Percentiles rank a stretch among this genome's conserved stretches.
Evolutionary conservation across 2,329 filamentous ascomycete species (phyloP).

Genomic region (Fusarium abutilonis): DNA sequence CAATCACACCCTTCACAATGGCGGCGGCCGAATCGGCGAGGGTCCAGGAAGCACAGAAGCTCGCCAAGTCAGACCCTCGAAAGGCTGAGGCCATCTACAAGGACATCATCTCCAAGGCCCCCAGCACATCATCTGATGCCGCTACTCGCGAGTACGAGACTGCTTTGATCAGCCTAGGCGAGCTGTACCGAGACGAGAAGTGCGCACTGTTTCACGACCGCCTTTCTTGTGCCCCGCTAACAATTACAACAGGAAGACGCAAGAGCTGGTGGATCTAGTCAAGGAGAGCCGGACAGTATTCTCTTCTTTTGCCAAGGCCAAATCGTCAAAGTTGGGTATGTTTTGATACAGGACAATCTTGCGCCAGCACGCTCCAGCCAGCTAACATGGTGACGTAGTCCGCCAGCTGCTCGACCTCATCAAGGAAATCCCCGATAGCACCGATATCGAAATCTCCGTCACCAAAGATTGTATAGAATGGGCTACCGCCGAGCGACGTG

Average conservation of each 20-base stretch:
- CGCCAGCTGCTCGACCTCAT: constrained; percentile 97
- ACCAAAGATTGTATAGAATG: constrained; percentile 99
- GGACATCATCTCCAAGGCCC: constrained; percentile 85
- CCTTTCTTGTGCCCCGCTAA: constrained; percentile 22
- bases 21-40: constrained; percentile 68
- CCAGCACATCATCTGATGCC: constrained; percentile 82
- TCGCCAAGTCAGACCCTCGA: constrained; percentile 80
- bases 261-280: constrained; percentile 89
- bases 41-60: constrained; percentile 89
- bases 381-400: constrained; percentile 64
- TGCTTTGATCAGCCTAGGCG: constrained; percentile 86
- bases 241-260: constrained; percentile 68
- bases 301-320: constrained; percentile 97
- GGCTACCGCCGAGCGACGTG: constrained; percentile 92
- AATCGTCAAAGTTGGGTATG: constrained; percentile 96
- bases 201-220: constrained; percentile 55
- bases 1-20: constrained; percentile 53
- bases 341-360: neutral
- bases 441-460: constrained; percentile 91
- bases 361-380: constrained; percentile 6
- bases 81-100: constrained; percentile 91
- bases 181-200: constrained; percentile 92
- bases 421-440: constrained; percentile 90
- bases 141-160: constrained; percentile 92
- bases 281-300: constrained; percentile 90